These are phyloP conservation scores for Yarrowia sp. DNA, from an alignment of 805 yeast genomes.

Conservation along the genomic window DNA sequence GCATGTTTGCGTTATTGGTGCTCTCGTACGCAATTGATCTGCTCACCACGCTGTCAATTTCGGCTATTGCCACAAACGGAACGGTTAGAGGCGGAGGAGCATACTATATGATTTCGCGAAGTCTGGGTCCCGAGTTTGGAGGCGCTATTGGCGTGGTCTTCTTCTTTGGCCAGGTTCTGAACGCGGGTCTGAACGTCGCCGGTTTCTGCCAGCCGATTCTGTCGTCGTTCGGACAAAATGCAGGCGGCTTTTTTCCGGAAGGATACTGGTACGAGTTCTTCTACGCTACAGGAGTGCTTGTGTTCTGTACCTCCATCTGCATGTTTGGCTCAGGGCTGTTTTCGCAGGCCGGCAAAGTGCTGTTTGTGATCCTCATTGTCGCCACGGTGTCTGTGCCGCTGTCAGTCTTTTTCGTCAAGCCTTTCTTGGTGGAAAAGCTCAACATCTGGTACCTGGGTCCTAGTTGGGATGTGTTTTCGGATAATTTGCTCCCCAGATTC, in stretches of 20 bases:
- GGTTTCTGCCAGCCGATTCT: constrained; percentile 93
- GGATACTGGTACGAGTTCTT: constrained; percentile 70
- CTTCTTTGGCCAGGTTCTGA: constrained; percentile 91
- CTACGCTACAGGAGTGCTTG: constrained; percentile 69
- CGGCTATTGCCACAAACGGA: constrained; percentile 97
- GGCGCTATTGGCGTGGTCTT: constrained; percentile 96
- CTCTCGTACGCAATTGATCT: constrained; percentile 82
- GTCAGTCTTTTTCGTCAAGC: constrained; percentile 69
- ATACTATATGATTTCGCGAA: constrained; percentile 93
- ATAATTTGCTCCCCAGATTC: constrained; percentile 78
- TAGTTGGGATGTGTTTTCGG: constrained; percentile 67
- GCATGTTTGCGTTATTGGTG: constrained; percentile 69
- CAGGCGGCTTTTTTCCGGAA: constrained; percentile 75
- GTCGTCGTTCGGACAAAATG: constrained; percentile 70
- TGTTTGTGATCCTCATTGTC: constrained; percentile 43
- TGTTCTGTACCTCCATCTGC: constrained; percentile 43
- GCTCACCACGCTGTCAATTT: constrained; percentile 84
- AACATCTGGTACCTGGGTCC: constrained; percentile 69
- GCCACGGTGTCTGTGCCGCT: constrained; percentile 60
- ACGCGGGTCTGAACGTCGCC: constrained; percentile 87
- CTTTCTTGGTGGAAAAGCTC: constrained; percentile 54
- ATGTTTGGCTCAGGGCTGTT: constrained; percentile 44
- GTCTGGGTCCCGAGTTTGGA: constrained; percentile 97
- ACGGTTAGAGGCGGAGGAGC: constrained; percentile 99
- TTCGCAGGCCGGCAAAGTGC: constrained; percentile 42